Percentiles rank a stretch among this genome's conserved stretches.
Evolutionary conservation across 176 grass and related monocot genomes (phyloP).

Genomic region (Ensete ventricosum): DNA sequence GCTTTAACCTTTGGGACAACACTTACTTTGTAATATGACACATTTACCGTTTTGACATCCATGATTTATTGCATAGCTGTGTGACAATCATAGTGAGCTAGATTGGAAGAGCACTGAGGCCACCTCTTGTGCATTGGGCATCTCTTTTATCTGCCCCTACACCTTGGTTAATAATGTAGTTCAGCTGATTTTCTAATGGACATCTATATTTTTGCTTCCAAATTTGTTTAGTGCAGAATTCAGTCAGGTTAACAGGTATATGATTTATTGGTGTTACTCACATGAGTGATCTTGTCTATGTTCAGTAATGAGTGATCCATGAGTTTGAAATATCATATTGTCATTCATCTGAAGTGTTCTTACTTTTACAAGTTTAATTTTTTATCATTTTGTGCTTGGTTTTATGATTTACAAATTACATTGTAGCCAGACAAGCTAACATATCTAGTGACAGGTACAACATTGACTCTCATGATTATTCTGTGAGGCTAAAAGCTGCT

Average conservation of each 20-base stretch:
- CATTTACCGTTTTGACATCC: background rate
- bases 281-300: background rate
- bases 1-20: background rate
- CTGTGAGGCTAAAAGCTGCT: constrained; percentile 69
- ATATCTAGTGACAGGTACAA: constrained; percentile 53
- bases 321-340: background rate
- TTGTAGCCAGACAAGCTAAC: background rate
- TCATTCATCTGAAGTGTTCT: background rate
- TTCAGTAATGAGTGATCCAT: background rate
- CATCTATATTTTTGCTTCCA: background rate
- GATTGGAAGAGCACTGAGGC: no score
- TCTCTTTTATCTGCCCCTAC: no score
- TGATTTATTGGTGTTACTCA: background rate
- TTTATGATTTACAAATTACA: background rate
- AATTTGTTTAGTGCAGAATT: background rate
- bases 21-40: background rate
- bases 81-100: no score
- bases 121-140: no score
- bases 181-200: background rate
- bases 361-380: background rate
- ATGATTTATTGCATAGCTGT: background rate
- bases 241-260: background rate
- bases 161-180: no score
- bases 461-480: constrained; percentile 86
- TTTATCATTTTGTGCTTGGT: background rate